Evolutionary conservation across 148 eudicot genomes (phyloP).

Genomic region (Rhododendron ferrugineum): DNA sequence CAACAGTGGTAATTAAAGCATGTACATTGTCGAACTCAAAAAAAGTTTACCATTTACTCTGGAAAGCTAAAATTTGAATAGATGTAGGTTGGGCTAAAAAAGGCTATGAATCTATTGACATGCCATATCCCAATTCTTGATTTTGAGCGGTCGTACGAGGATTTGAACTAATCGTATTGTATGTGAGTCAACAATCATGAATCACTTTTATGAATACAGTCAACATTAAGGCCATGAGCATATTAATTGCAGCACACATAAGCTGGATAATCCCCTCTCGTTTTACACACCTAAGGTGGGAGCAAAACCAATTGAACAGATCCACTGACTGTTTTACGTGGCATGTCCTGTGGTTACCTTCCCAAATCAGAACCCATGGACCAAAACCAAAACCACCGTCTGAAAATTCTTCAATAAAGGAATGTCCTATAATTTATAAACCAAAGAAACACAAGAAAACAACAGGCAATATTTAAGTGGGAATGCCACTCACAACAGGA

Average conservation of each 20-base stretch:
- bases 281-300: neutral
- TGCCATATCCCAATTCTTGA: neutral
- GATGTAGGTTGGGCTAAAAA: neutral
- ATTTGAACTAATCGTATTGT: neutral
- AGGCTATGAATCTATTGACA: neutral
- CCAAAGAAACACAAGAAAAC: neutral
- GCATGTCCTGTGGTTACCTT: neutral
- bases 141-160: neutral
- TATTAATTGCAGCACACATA: neutral
- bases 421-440: neutral
- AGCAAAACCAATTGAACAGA: neutral
- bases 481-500: neutral
- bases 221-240: too few relatives aligned
- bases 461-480: neutral
- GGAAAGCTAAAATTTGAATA: neutral
- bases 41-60: neutral
- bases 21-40: neutral
- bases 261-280: neutral
- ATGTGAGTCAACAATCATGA: neutral
- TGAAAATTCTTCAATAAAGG: neutral
- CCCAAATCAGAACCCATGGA: neutral
- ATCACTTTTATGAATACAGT: neutral
- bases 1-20: neutral
- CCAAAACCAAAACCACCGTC: neutral
- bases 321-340: neutral